phyloP scores from a whole-genome alignment of 1,284 basidiomycete species.

The Cutaneotrichosporon curvatum region DNA sequence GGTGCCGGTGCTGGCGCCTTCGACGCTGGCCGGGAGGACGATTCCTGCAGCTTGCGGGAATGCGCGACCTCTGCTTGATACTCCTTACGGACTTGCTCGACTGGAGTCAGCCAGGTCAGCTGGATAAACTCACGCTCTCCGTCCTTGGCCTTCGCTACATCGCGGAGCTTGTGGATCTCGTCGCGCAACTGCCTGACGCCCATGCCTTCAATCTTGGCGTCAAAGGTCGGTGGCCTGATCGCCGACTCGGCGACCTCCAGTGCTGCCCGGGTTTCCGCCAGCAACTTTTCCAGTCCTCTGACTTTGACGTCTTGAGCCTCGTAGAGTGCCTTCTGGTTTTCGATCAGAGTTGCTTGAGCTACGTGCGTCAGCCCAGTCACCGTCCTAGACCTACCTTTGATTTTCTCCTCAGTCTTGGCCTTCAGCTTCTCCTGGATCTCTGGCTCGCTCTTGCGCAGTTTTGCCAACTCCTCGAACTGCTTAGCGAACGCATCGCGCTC shows the following conservation, averaged over 20 bases:
- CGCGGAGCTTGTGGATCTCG: constrained; percentile 27
- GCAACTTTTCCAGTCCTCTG: constrained; percentile 27
- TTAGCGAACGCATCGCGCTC: constrained; percentile 37
- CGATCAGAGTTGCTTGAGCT: constrained; percentile 43
- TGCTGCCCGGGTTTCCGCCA: constrained; percentile 19
- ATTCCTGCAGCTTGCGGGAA: constrained; percentile 30
- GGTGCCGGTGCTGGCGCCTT: neutral
- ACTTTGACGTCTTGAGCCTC: constrained; percentile 33
- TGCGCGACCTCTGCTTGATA: constrained; percentile 38
- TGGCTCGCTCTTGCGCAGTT: constrained; percentile 23
- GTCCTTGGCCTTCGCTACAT: constrained; percentile 27
- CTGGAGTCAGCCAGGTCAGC: constrained; percentile 10
- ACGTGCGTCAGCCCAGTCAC: neutral
- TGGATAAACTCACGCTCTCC: constrained; percentile 27
- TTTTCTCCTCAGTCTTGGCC: constrained; percentile 27
- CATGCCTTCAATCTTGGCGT: constrained; percentile 24
- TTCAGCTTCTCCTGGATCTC: constrained; percentile 38
- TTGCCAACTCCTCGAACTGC: constrained; percentile 43
- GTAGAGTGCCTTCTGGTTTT: constrained; percentile 29
- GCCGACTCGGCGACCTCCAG: constrained; percentile 7
- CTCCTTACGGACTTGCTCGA: constrained; percentile 30
- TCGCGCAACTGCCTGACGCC: constrained; percentile 33
- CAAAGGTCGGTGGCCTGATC: constrained; percentile 7
- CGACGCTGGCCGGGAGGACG: neutral
- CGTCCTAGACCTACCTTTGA: constrained; percentile 25